Evolutionary conservation across 306 rosid genomes (phyloP).

Genomic region (Trifolium repens): DNA sequence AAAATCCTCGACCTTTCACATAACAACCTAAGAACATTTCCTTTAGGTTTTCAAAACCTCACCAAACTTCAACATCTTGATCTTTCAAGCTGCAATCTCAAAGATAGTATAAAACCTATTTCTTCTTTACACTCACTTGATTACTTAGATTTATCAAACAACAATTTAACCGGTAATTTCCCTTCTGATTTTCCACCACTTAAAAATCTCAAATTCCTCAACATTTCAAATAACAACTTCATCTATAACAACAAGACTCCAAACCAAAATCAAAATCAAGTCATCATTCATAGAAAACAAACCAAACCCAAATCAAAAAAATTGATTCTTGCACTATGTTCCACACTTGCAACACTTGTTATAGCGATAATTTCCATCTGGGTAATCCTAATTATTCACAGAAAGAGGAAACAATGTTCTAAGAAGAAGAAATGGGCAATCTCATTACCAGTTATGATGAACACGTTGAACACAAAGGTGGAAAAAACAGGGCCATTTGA

Average conservation of each 20-base stretch:
- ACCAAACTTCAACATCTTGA: constrained; percentile 55
- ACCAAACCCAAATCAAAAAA: constrained; percentile 42
- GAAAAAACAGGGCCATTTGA: constrained; percentile 91
- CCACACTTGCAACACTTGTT: constrained; percentile 40
- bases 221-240: constrained; percentile 64
- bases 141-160: constrained; percentile 70
- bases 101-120: constrained; percentile 55
- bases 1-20: constrained; percentile 66
- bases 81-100: constrained; percentile 61
- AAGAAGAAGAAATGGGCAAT: constrained; percentile 80
- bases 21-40: constrained; percentile 55
- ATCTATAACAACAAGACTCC: constrained; percentile 30
- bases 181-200: constrained; percentile 78
- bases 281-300: neutral
- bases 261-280: constrained; percentile 30
- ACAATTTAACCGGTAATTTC: constrained; percentile 63
- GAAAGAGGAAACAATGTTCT: constrained; percentile 40
- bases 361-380: constrained; percentile 39
- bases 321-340: constrained; percentile 46
- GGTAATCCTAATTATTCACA: constrained; percentile 24
- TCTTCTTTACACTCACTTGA: constrained; percentile 58
- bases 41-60: constrained; percentile 58
- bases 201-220: constrained; percentile 50
- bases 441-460: constrained; percentile 58
- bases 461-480: constrained; percentile 24